phyloP scores from a whole-genome alignment of 2,329 filamentous ascomycete species.

The Orbilia brochopaga region DNA sequence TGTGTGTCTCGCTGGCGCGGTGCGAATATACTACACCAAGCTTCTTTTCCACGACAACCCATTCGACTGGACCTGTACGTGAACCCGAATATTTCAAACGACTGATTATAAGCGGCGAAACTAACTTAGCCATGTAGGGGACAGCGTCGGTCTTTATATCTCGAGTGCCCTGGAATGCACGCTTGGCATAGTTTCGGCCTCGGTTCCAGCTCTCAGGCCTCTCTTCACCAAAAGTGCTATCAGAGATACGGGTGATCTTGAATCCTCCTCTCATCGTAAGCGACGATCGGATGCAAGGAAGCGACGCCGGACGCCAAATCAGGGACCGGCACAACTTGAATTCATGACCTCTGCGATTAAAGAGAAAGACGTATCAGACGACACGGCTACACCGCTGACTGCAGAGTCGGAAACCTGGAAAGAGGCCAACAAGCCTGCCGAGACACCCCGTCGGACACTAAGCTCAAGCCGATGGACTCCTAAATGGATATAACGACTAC shows the following conservation, averaged over 20 bases:
- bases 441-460: conserved; percentile 8
- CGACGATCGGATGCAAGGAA: conserved; percentile 33
- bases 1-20: conserved; percentile 38
- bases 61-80: conserved; percentile 44
- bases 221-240: conserved; percentile 27
- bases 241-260: conserved; percentile 26
- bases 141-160: conserved; percentile 36
- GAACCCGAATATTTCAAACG: background rate
- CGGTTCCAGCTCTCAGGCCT: conserved; percentile 36
- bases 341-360: conserved; percentile 37
- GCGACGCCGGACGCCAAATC: conserved; percentile 25
- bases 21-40: conserved; percentile 47
- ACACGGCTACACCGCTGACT: conserved; percentile 29
- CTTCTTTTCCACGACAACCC: conserved; percentile 32
- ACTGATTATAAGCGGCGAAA: background rate
- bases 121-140: conserved; percentile 15
- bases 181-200: conserved; percentile 37
- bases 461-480: conserved; percentile 8
- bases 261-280: conserved; percentile 29
- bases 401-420: conserved; percentile 24
- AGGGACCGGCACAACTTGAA: conserved; percentile 25
- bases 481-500: conserved; percentile 32
- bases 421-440: conserved; percentile 13
- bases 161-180: conserved; percentile 28
- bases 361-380: conserved; percentile 13